Evolutionary conservation across 176 grass and related monocot species (phyloP), one percentile per base, ranked within the genome.

Genomic region (Eleusine indica): DNA sequence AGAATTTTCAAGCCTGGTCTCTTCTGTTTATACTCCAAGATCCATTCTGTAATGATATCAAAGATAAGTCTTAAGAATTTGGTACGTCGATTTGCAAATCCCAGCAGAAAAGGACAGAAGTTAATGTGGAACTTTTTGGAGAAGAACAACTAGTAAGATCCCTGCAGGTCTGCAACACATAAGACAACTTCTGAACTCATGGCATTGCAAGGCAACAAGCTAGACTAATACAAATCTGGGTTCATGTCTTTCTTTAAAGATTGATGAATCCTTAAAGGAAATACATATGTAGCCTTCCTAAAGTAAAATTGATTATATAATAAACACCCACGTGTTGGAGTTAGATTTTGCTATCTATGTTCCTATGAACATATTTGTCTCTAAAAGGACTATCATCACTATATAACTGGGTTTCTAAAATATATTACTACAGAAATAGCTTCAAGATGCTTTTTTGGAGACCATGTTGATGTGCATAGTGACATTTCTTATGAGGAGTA

Each of bases 21-120:
- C 51, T 85, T 94, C 18, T 92, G 82, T 77, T 87, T 90, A 83
- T 99, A 96, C 77, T 94, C 85, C 83, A 78, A 80, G 71, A 99
- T 87, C 96, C 96, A 96, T 84, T 94, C 96, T 98, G 83, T 84
- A 43, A 78, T 68, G 41, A 81, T 30, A 88, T 49, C 39, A 68
- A 53, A 83, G 18, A 79, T 82, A 74, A 82, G 39, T 87, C 77
- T 73, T 56, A 28, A 49, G 5, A 56, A 29, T 57, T 76, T 63
- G 25, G 3, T 70, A 68, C 79, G 68, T 78, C 48, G 13, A 40
- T 8, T 77, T 83, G 81, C 60, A 77, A 25, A 49, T 66, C 39
- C 18, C 15, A 83, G 41, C 18, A 88, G 48, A 38, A 72, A 32
- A 57, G 17, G 16, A 54, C 3, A 78, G 4, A 25, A 7, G 2